A percentile compares a stretch with the other conserved stretches of the same genome.
Conservation (phyloP, 345 rosid species). For the Gossypium longicalyx region DNA sequence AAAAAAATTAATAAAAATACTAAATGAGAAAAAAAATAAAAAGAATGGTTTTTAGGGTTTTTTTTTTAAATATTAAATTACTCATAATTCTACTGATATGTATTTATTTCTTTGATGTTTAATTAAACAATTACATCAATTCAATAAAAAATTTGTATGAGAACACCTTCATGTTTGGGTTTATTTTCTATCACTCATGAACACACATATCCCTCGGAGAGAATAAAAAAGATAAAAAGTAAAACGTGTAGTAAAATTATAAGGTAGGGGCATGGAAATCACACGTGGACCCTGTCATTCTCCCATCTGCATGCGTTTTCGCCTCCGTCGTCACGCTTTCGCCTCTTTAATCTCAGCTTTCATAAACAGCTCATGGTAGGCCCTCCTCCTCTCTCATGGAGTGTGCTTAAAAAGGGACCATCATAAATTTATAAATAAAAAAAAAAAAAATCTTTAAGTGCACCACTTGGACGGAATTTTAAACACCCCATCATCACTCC, state of each 20-base stretch:
- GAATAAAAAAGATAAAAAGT: background rate
- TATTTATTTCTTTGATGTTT: too few species aligned
- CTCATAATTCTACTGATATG: too few species aligned
- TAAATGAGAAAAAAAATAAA: too few species aligned
- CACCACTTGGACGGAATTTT: slow-evolving; percentile 41
- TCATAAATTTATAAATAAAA: background rate
- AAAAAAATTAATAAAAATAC: too few species aligned
- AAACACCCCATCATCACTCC: slow-evolving; percentile 32
- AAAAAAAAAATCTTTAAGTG: slow-evolving; percentile 30
- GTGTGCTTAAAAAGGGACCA: slow-evolving; percentile 23
- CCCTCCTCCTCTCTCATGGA: background rate
- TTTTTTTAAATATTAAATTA: too few species aligned
- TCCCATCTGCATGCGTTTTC: slow-evolving; percentile 39
- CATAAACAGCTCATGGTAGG: slow-evolving; percentile 16
- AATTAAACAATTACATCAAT: too few species aligned
- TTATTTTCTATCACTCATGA: background rate
- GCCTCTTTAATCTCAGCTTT: slow-evolving; percentile 38
- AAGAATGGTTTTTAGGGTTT: too few species aligned
- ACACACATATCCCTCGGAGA: background rate
- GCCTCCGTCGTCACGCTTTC: slow-evolving; percentile 59
- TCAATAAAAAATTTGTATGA: background rate
- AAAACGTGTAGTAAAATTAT: slow-evolving; percentile 19
- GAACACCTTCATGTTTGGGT: slow-evolving; percentile 9
- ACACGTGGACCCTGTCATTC: slow-evolving; percentile 48
- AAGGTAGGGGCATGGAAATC: slow-evolving; percentile 45